Evolutionary conservation across 495 filamentous ascomycete species (phyloP), one percentile per base, ranked within the genome.

Genomic region (Daldinia grandis): DNA sequence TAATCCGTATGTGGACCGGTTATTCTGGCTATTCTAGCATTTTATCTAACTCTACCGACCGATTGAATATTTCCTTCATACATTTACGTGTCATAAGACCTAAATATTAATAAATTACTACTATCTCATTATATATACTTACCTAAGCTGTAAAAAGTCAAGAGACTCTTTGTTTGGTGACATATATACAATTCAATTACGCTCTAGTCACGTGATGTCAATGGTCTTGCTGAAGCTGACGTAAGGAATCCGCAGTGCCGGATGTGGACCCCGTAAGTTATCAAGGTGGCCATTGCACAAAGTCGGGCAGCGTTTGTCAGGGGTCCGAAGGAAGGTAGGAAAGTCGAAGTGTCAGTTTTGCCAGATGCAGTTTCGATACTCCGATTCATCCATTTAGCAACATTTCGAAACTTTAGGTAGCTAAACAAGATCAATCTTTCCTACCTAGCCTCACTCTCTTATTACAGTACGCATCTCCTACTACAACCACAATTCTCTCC

Each of bases 321-420:
- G 68, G 68, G 68, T 69, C 61, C 37, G 54, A 27, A 21, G 25
- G 31, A 57, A 57, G 40, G 25, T 49, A 24, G 21, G 58, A 53
- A 68, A 56, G 59, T 69, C 67, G 31, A 69, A 37, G 62, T 71
- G 68, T 66, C 62, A 50, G 40, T 49, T 70, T 66, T 25, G 31
- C 55, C 19, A 51, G 33, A 27, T 42, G 30, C 14, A 42, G 21
- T 59, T 44, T 24, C 56, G 3, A 30, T 28, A 15, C 42, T 55
- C 14, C 21, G 2, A 51, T 47, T 24, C 19, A 27, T 12, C 40
- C 15, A 14, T 47, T 47, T 47, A 24, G 17, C 9, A 24, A 21
- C 42, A 8, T 47, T 47, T 47, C 17, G 19, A 47, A 47, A 47
- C 42, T 21, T n/a, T n/a, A n/a, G n/a, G n/a, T 12, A 24, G 0